Percentiles rank a stretch among this genome's conserved stretches.
phyloP scores from a whole-genome alignment of 2,329 filamentous ascomycete species.

The Aspergillus tanneri region DNA sequence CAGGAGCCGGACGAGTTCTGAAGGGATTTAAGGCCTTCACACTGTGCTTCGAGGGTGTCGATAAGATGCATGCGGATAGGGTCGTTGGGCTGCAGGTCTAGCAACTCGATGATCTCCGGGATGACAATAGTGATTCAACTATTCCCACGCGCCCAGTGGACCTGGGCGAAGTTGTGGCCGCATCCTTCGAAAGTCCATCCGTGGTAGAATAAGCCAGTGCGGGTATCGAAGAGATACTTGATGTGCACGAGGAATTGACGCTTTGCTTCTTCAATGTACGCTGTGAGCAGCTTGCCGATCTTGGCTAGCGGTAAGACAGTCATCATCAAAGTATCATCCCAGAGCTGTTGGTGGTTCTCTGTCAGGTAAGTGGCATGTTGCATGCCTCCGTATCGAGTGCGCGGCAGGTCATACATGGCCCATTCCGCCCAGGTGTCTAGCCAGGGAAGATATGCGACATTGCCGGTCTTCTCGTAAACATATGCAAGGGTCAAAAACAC shows the following conservation, averaged over 20 bases:
- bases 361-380: slow-evolving; percentile 73
- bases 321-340: slow-evolving; percentile 90
- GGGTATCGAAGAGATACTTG: slow-evolving; percentile 73
- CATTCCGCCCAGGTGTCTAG: slow-evolving; percentile 79
- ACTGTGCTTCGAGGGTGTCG: slow-evolving; percentile 65
- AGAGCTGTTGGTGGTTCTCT: slow-evolving; percentile 71
- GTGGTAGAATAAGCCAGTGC: slow-evolving; percentile 74
- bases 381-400: slow-evolving; percentile 70
- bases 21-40: slow-evolving; percentile 59
- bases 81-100: slow-evolving; percentile 61
- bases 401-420: slow-evolving; percentile 73
- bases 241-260: slow-evolving; percentile 74
- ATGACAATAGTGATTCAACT: slow-evolving; percentile 79
- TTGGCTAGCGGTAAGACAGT: slow-evolving; percentile 77
- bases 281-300: slow-evolving; percentile 69
- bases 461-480: slow-evolving; percentile 72
- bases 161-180: slow-evolving; percentile 59
- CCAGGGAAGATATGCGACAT: slow-evolving; percentile 71
- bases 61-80: slow-evolving; percentile 55
- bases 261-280: slow-evolving; percentile 76
- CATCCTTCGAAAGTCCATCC: slow-evolving; percentile 74
- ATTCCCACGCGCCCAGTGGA: slow-evolving; percentile 57
- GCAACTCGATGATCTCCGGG: slow-evolving; percentile 73
- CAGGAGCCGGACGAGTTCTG: slow-evolving; percentile 67
- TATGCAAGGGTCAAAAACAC: slow-evolving; percentile 73